Evolutionary conservation across 2,329 filamentous ascomycete species (phyloP), one percentile per base, ranked within the genome.

Genomic region (Colletotrichum sp.): DNA sequence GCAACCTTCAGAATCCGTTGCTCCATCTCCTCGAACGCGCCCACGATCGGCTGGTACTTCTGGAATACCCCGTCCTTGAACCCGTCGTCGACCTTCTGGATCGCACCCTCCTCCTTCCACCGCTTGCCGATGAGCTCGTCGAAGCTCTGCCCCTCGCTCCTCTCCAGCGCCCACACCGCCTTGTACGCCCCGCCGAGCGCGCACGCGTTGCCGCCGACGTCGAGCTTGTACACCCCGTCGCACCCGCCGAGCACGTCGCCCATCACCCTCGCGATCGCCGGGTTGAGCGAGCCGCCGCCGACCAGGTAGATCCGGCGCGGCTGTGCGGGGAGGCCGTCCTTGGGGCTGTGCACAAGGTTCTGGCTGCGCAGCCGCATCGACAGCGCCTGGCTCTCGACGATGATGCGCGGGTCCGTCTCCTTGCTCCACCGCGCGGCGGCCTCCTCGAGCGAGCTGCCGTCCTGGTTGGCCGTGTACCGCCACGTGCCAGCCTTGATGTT

Each of bases 181-280:
- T 99, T 99, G 86, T 99, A 98, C 30, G 96, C 96, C 8, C 95
- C 95, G 16, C 97, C 97, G 16, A 99, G 87, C 13, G 96, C 97
- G 85, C 97, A 99, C 4, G 97, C 96, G 86, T 98, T 98, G 30
- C 96, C 96, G 30, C 97, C 96, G 7, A 99, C 95, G 82, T 99
- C 96, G 16, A 99, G 92, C 85, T 94, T 95, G 87, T 95, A 99
- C 30, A 99, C 95, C 28, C 97, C 97, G 78, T 99, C 97, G 4
- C 90, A 91, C 39, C 95, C 95, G 68, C 97, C 97, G 4, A 99
- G 91, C 4, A 99, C 95, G 81, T 98, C 93, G 30, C 96, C 96
- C 6, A 96, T 91, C 64, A 98, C 92, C 75, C 93, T 90, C 8
- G 96, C 95, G 80, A 99, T 98, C 65, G 96, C 96, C 6, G 93